These are phyloP conservation scores for Cadophora luteo-olivacea DNA, from an alignment of 2,329 filamentous ascomycete genomes.

Conservation along the genomic window DNA sequence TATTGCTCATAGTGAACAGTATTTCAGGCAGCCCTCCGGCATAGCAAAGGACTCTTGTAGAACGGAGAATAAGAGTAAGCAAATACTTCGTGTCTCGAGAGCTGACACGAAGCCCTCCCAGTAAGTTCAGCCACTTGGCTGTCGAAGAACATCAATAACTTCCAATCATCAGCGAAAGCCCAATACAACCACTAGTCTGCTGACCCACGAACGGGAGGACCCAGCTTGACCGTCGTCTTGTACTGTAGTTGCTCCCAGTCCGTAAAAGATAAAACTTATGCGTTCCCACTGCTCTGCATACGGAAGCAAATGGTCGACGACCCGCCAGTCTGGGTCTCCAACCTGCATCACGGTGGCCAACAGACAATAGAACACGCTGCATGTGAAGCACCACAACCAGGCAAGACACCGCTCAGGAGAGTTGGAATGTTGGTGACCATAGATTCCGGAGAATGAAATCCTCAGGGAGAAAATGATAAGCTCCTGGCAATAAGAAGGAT, in stretches of 20 bases:
- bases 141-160: not conserved
- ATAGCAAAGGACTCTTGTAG: not conserved
- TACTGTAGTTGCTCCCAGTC: not conserved
- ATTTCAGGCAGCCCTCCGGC: not conserved
- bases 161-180: not conserved
- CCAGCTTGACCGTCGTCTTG: not conserved
- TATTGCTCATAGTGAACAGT: conserved; percentile 1
- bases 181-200: not conserved
- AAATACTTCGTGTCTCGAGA: not conserved
- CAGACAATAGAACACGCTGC: not conserved
- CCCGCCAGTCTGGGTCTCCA: conserved; percentile 7
- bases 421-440: too few relatives aligned
- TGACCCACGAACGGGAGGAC: not conserved
- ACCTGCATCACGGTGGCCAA: not conserved
- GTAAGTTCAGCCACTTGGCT: not conserved
- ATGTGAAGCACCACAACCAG: not conserved
- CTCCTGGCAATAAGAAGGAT: too few relatives aligned
- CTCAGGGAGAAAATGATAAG: too few relatives aligned
- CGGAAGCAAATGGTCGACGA: not conserved
- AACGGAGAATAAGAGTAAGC: not conserved
- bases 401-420: too few relatives aligned
- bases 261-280: conserved; percentile 2
- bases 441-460: too few relatives aligned
- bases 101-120: too few relatives aligned
- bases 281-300: not conserved